Evolutionary conservation across 2,329 filamentous ascomycete genomes (phyloP).

Genomic region (Colletotrichum cereale): DNA sequence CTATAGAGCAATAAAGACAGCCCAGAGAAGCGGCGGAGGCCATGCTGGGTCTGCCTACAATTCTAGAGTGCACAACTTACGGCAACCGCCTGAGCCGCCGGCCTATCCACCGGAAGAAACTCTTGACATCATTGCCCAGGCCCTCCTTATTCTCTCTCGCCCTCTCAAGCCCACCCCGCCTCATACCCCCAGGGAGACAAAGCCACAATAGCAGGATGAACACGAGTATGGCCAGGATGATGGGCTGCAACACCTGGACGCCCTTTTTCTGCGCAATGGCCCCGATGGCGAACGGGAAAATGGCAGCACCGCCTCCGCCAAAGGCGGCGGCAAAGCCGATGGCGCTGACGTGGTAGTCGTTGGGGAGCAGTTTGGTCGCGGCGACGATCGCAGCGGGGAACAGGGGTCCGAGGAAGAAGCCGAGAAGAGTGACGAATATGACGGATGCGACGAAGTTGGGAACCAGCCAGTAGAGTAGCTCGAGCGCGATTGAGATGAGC

Average conservation of each 20-base stretch:
- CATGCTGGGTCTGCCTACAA: neutral
- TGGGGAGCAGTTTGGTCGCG: constrained; percentile 79
- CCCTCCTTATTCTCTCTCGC: constrained; percentile 53
- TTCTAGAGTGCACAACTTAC: neutral
- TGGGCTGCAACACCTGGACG: constrained; percentile 68
- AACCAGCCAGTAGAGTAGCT: constrained; percentile 85
- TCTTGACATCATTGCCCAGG: constrained; percentile 51
- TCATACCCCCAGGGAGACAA: constrained; percentile 55
- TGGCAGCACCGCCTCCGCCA: constrained; percentile 78
- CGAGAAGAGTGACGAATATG: constrained; percentile 77
- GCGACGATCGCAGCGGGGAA: constrained; percentile 82
- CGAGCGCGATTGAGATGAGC: constrained; percentile 69
- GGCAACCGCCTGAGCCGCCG: no score
- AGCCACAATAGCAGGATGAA: constrained; percentile 61
- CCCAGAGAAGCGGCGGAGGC: neutral
- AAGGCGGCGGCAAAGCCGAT: constrained; percentile 86
- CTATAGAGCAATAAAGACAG: constrained; percentile 9
- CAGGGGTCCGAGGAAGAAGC: constrained; percentile 84
- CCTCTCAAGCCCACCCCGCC: constrained; percentile 55
- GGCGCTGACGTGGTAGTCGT: constrained; percentile 79
- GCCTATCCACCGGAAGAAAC: neutral
- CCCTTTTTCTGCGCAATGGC: constrained; percentile 72
- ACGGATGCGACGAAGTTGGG: constrained; percentile 81
- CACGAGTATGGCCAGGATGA: constrained; percentile 62
- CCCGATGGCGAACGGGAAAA: constrained; percentile 75